Base-by-base conservation (phyloP, 1,284 basidiomycete species). In the Fomitopsis betulina region DNA sequence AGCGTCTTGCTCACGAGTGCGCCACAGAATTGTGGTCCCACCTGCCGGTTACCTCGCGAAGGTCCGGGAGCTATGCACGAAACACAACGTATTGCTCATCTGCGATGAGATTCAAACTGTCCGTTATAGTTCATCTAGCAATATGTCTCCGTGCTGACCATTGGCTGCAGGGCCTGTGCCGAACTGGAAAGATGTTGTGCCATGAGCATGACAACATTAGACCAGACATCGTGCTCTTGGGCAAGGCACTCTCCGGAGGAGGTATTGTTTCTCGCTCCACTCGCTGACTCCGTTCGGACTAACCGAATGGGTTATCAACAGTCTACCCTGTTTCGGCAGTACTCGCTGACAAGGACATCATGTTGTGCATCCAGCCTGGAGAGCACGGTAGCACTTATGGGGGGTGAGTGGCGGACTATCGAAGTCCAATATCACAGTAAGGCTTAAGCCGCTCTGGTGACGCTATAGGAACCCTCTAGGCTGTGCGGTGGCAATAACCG, bases 91-190 rank as follows among this genome's bases (percentile, higher is more conserved):
- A 0, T 80, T 99, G 19, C 79, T 99, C 51, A 98, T 99, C 70
- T 96, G 94, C 67, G 96, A 99, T 71, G 96, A 99, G 75, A 96
- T 99, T 63, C 96, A 99, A 75, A 98, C 96, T 17, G 92, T 87
- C 59, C 59, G 76, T 69, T 13, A 0, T 43, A 39, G 56, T 17
- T 40, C 49, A 25, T 17, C 15, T 38, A n/a, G 9, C 38, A 25
- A n/a, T 37, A 32, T 54, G 33, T 6, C 5, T 45, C 12, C 25
- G 13, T 30, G 47, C 13, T 52, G 39, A 52, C 25, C 35, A 23
- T 33, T 9, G n/a, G 8, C 19, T 47, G 19, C 64, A 92, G 89
- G 92, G 92, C 33, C 77, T 94, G 30, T 89, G 89, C 62, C 80
- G 92, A 38, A 94, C 93, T 0, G 93, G 92, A 37, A 91, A 88